Evolutionary conservation across 2,329 filamentous ascomycete genomes (phyloP).

Genomic region (Colletotrichum spinosum): DNA sequence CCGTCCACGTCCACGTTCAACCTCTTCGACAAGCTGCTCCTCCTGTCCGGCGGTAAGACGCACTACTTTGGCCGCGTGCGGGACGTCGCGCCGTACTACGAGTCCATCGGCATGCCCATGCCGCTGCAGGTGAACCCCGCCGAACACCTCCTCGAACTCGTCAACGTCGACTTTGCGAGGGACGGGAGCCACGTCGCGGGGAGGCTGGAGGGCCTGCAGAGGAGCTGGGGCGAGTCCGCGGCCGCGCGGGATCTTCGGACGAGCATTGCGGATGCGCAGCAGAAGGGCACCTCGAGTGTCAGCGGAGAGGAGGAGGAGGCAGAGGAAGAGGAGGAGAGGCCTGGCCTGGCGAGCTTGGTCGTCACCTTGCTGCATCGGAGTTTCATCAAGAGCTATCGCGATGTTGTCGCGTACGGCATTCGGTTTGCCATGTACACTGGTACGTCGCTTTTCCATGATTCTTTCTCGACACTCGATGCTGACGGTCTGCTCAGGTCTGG

Average conservation of each 20-base stretch:
- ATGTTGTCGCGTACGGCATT: slow-evolving; percentile 86
- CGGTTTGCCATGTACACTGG: slow-evolving; percentile 80
- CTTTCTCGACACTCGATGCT: slow-evolving; percentile 42
- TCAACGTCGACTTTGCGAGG: slow-evolving; percentile 80
- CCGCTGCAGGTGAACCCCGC: slow-evolving; percentile 82
- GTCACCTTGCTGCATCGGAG: slow-evolving; percentile 79
- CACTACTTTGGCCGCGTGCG: slow-evolving; percentile 78
- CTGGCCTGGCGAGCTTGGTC: slow-evolving; percentile 63
- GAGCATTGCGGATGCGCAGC: slow-evolving; percentile 31
- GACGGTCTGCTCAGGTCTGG: slow-evolving; percentile 66
- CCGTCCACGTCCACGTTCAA: slow-evolving; percentile 84
- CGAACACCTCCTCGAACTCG: slow-evolving; percentile 81
- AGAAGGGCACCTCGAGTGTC: slow-evolving; percentile 41
- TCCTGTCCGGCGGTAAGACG: slow-evolving; percentile 77
- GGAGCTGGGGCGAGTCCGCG: slow-evolving; percentile 65
- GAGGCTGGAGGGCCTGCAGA: slow-evolving; percentile 65
- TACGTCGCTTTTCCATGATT: background rate
- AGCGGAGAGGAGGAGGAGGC: slow-evolving; percentile 42
- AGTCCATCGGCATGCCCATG: slow-evolving; percentile 68
- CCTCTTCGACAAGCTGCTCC: slow-evolving; percentile 82
- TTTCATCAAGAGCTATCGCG: slow-evolving; percentile 86
- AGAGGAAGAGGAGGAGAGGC: slow-evolving; percentile 50
- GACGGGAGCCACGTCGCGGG: slow-evolving; percentile 59
- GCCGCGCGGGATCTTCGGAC: slow-evolving; percentile 33
- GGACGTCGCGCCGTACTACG: slow-evolving; percentile 72